Evolutionary conservation across 805 yeast species (phyloP).

Genomic region (Candida tallmaniae): DNA sequence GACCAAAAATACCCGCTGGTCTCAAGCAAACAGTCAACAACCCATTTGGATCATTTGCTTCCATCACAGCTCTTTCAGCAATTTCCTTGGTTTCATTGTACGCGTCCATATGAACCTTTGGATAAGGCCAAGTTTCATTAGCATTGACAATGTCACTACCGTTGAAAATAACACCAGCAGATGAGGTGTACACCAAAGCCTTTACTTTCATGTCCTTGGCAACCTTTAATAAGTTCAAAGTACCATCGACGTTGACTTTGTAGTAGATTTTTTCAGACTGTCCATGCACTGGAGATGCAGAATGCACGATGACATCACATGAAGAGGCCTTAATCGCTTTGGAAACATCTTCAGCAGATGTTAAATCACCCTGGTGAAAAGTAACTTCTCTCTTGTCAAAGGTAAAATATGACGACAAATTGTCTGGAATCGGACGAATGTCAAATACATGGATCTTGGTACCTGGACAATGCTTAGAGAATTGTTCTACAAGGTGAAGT

Average conservation of each 20-base stretch:
- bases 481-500: conserved; percentile 83
- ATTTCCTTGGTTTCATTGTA: conserved; percentile 92
- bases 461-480: conserved; percentile 56
- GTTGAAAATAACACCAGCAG: conserved; percentile 95
- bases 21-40: conserved; percentile 82
- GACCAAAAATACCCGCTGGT: conserved; percentile 98
- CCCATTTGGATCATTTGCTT: conserved; percentile 56
- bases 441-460: conserved; percentile 86
- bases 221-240: conserved; percentile 64
- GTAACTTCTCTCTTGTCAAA: conserved; percentile 56
- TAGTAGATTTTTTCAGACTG: conserved; percentile 74
- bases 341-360: conserved; percentile 64
- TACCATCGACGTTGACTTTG: conserved; percentile 89
- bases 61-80: conserved; percentile 79
- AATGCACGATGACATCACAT: conserved; percentile 82
- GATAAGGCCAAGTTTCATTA: conserved; percentile 92
- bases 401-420: conserved; percentile 65
- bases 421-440: conserved; percentile 79
- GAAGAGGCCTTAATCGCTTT: conserved; percentile 53
- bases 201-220: conserved; percentile 49
- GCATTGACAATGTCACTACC: conserved; percentile 93
- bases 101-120: conserved; percentile 90
- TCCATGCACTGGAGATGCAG: conserved; percentile 97
- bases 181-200: conserved; percentile 89
- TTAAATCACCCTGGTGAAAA: conserved; percentile 79